Evolutionary conservation across 1,139 yeast genomes (phyloP).

Genomic region (Citeromyces hawaiiensis): DNA sequence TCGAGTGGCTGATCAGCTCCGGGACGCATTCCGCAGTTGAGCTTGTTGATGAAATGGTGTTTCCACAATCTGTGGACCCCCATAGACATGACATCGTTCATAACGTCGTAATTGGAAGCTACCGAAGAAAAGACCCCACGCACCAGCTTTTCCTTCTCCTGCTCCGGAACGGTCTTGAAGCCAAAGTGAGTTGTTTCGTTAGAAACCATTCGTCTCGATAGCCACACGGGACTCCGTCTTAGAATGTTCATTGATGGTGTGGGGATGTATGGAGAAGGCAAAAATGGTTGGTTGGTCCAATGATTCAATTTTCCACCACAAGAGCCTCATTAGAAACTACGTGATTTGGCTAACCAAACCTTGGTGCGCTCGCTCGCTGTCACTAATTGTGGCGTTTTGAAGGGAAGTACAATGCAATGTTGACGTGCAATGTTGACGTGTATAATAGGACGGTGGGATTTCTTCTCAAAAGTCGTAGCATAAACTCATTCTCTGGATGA

Average conservation of each 20-base stretch:
- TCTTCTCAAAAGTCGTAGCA: too few species aligned
- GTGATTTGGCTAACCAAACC: too few species aligned
- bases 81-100: slow-evolving; percentile 97
- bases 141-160: slow-evolving; percentile 77
- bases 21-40: slow-evolving; percentile 92
- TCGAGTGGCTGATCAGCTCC: slow-evolving; percentile 56
- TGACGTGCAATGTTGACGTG: too few species aligned
- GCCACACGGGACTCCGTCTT: slow-evolving; percentile 1
- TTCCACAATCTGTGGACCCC: slow-evolving; percentile 96
- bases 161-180: slow-evolving; percentile 66
- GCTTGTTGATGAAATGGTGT: slow-evolving; percentile 69
- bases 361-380: too few species aligned
- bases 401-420: too few species aligned
- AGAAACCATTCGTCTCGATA: slow-evolving; percentile 1
- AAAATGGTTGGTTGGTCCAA: too few species aligned
- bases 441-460: too few species aligned
- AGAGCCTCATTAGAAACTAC: too few species aligned
- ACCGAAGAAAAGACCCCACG: slow-evolving; percentile 88
- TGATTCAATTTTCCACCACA: too few species aligned
- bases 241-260: slow-evolving; percentile 6
- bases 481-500: too few species aligned
- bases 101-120: slow-evolving; percentile 85
- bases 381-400: too few species aligned
- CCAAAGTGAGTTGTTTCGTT: slow-evolving; percentile 78
- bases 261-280: not conserved